phyloP scores from a whole-genome alignment of 73 alveolate species.

The Strombidium stylifer region DNA sequence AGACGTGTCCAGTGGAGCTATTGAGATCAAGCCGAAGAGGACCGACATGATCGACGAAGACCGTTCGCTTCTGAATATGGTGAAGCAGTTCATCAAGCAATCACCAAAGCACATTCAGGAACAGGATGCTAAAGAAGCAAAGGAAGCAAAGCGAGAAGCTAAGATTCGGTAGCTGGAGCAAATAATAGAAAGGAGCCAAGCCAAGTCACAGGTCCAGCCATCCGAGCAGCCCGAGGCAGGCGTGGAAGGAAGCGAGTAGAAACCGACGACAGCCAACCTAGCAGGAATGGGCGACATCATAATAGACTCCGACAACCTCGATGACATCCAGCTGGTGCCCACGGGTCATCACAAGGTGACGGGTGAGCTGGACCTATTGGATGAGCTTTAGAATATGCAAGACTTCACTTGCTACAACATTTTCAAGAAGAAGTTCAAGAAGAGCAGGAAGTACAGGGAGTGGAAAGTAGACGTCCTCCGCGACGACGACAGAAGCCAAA shows the following conservation, averaged over 20 bases:
- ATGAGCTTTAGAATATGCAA: neutral
- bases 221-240: no score
- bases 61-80: neutral
- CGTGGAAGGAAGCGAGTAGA: no score
- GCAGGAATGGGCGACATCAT: no score
- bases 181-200: no score
- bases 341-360: no score
- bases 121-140: neutral
- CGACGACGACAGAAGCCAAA: neutral
- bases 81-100: neutral
- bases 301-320: no score
- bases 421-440: neutral
- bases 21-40: conserved; percentile 6
- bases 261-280: no score
- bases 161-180: no score
- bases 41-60: neutral
- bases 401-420: neutral
- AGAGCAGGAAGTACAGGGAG: neutral
- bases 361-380: no score
- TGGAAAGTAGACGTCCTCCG: neutral
- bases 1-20: conserved; percentile 1
- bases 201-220: no score
- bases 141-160: neutral
- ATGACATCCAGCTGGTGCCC: no score
- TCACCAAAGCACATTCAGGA: neutral